Conservation (phyloP, 2,329 filamentous ascomycete genomes). For the Periconia macrospinosa region DNA sequence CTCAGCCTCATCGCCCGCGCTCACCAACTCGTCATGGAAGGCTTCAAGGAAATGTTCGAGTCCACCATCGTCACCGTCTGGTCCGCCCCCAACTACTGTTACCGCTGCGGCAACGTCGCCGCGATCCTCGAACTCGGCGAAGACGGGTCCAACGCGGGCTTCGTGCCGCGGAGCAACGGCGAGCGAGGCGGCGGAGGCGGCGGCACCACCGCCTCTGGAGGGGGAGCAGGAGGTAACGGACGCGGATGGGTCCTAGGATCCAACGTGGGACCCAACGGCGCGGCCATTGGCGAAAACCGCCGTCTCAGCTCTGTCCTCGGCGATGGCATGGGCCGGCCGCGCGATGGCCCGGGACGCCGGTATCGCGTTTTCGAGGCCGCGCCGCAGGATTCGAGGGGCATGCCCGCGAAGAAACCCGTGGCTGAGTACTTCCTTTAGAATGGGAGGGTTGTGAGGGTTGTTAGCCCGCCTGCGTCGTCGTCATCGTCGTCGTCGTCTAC, state of each 20-base stretch:
- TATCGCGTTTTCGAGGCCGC: conserved; percentile 97
- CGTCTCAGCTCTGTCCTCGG: conserved; percentile 43
- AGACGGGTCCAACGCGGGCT: conserved; percentile 63
- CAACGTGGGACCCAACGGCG: conserved; percentile 33
- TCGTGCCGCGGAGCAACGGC: conserved; percentile 63
- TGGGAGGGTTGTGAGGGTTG: background rate
- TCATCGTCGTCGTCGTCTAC: too few species aligned
- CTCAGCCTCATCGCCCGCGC: conserved; percentile 89
- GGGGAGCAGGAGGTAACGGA: conserved; percentile 51
- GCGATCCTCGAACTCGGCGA: conserved; percentile 92
- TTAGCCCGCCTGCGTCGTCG: too few species aligned
- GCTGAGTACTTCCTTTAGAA: conserved; percentile 86
- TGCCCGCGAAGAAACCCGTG: conserved; percentile 98
- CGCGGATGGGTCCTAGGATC: conserved; percentile 41
- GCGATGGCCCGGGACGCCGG: conserved; percentile 75
- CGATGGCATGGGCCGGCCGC: conserved; percentile 46
- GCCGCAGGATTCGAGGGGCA: conserved; percentile 91
- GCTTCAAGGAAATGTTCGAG: conserved; percentile 96
- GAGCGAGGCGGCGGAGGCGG: conserved; percentile 57
- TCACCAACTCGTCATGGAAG: conserved; percentile 98
- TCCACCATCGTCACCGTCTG: conserved; percentile 97
- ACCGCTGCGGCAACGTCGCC: conserved; percentile 65
- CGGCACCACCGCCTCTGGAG: too few species aligned
- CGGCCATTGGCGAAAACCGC: conserved; percentile 33
- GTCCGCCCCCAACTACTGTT: conserved; percentile 73